Evolutionary conservation across 2,329 filamentous ascomycete species (phyloP).

Genomic region (Ophiostoma sp.): DNA sequence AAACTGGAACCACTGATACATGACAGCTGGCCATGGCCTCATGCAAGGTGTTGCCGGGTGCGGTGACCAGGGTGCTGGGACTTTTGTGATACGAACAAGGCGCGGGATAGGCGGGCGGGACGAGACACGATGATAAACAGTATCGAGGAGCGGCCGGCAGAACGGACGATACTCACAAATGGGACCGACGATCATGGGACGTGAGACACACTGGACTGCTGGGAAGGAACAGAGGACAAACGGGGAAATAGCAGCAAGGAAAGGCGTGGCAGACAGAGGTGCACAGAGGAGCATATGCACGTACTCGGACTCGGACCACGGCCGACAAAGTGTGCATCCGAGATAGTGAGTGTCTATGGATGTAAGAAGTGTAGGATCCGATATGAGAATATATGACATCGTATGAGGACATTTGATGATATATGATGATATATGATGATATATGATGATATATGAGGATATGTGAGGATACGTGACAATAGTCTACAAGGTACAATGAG

Average conservation of each 20-base stretch:
- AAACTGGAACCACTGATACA: neutral
- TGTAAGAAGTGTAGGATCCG: neutral
- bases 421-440: neutral
- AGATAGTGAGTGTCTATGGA: too few species aligned
- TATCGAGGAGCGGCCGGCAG: neutral
- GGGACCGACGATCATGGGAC: neutral
- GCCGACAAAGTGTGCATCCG: neutral
- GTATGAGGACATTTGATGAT: neutral
- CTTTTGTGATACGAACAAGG: neutral
- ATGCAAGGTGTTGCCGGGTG: neutral
- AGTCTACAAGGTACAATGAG: too few species aligned
- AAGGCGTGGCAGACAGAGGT: neutral
- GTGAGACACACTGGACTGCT: neutral
- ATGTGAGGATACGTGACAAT: neutral
- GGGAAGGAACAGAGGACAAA: neutral
- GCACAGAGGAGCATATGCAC: neutral
- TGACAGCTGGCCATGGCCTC: neutral
- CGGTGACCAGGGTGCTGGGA: constrained; percentile 11
- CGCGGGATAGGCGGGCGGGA: neutral
- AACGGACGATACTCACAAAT: neutral
- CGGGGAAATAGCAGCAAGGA: neutral
- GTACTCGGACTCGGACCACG: neutral
- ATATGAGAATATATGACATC: neutral
- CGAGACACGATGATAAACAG: neutral
- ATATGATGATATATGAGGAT: neutral